Conservation (phyloP, 352 stramenopile species). For the Pythium aphanidermatum region DNA sequence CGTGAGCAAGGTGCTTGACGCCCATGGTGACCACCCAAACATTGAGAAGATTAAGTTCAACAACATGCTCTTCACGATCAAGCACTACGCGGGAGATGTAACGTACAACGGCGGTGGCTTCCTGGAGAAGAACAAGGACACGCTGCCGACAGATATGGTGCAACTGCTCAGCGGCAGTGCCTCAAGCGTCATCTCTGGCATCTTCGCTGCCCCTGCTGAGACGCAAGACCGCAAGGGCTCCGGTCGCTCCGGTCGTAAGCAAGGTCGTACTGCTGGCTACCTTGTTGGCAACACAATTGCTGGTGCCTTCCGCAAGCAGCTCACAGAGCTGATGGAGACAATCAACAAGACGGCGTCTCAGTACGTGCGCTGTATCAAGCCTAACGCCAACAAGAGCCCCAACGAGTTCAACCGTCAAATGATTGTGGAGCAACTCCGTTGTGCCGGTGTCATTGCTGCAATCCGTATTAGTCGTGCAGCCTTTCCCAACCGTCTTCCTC, state of each 20-base stretch:
- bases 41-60: conserved; percentile 85
- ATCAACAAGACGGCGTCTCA: conserved; percentile 85
- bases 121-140: conserved; percentile 86
- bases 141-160: conserved; percentile 72
- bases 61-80: conserved; percentile 72
- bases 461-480: conserved; percentile 85
- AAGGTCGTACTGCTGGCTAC: conserved; percentile 67
- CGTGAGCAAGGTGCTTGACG: conserved; percentile 74
- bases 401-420: conserved; percentile 78
- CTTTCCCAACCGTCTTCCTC: conserved; percentile 89
- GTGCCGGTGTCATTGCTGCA: conserved; percentile 85
- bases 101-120: conserved; percentile 75
- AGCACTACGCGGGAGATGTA: conserved; percentile 79
- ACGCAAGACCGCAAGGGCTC: conserved; percentile 18
- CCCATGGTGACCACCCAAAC: conserved; percentile 71
- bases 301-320: conserved; percentile 80
- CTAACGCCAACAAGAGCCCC: conserved; percentile 84
- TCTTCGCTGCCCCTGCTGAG: conserved; percentile 41
- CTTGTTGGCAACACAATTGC: conserved; percentile 79
- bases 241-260: conserved; percentile 14
- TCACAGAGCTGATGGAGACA: conserved; percentile 81
- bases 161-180: conserved; percentile 60
- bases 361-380: conserved; percentile 90
- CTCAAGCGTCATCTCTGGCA: conserved; percentile 54
- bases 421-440: conserved; percentile 87